Evolutionary conservation across 495 filamentous ascomycete species (phyloP).

Genomic region (Trichoderma virens): DNA sequence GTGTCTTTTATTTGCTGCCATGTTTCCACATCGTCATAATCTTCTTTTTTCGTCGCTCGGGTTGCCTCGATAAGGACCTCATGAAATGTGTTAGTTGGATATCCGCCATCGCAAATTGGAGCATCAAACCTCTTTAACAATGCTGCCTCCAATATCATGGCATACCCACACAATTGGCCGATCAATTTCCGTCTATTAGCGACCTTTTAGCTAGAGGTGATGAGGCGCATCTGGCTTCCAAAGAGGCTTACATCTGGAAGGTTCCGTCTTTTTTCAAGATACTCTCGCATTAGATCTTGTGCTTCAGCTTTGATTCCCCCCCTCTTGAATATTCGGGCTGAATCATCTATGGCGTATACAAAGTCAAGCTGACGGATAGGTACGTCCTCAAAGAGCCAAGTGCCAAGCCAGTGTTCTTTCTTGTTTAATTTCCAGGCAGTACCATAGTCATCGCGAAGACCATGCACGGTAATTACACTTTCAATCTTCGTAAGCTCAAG

Average conservation of each 20-base stretch:
- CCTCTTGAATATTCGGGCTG: slow-evolving; percentile 8
- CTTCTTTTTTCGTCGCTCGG: not conserved
- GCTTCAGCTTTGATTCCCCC: slow-evolving; percentile 8
- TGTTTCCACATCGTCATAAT: not conserved
- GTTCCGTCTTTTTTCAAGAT: slow-evolving; percentile 1
- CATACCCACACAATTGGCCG: slow-evolving; percentile 19
- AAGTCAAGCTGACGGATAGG: slow-evolving; percentile 11
- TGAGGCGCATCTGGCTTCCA: not conserved
- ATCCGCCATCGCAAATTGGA: no score
- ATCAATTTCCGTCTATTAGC: slow-evolving; percentile 9
- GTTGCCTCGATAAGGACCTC: slow-evolving; percentile 12
- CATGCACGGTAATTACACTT: slow-evolving; percentile 16
- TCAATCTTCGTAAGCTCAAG: not conserved
- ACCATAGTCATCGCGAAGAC: slow-evolving; percentile 14
- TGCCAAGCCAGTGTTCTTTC: slow-evolving; percentile 9
- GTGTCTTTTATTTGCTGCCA: no score
- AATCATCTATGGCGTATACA: slow-evolving; percentile 9
- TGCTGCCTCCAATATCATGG: slow-evolving; percentile 20
- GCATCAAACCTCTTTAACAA: slow-evolving; percentile 17
- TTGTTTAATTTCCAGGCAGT: slow-evolving; percentile 11
- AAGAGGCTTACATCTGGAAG: not conserved
- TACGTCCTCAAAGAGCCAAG: slow-evolving; percentile 8
- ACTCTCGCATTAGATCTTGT: slow-evolving; percentile 1
- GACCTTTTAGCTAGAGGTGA: not conserved
- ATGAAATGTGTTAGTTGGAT: not conserved